phyloP scores from a whole-genome alignment of 805 yeast species.

The Millerozyma miso region DNA sequence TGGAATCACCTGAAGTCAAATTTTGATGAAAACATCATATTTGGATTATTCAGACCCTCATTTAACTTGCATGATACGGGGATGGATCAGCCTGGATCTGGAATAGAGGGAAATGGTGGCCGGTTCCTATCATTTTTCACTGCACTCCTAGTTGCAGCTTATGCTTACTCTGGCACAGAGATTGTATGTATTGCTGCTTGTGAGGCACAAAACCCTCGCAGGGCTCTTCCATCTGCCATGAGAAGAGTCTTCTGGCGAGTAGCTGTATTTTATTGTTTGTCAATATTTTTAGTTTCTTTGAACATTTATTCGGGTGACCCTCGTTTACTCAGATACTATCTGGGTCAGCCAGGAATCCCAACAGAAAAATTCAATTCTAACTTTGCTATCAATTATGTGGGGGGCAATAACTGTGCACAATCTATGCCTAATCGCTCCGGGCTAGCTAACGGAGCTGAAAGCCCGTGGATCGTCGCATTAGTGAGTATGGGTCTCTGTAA shows the following conservation, averaged over 20 bases:
- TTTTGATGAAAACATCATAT: constrained; percentile 43
- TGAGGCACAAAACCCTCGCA: constrained; percentile 79
- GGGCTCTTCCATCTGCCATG: constrained; percentile 73
- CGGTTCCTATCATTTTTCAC: constrained; percentile 56
- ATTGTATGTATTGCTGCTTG: constrained; percentile 81
- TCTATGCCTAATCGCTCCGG: constrained; percentile 26
- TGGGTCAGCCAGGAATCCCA: constrained; percentile 29
- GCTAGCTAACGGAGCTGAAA: constrained; percentile 37
- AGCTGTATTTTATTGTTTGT: constrained; percentile 57
- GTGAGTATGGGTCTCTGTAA: constrained; percentile 36
- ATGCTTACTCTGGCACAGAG: constrained; percentile 79
- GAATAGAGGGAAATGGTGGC: constrained; percentile 60
- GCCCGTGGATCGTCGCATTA: constrained; percentile 44
- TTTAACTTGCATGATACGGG: constrained; percentile 65
- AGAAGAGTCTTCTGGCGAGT: constrained; percentile 71
- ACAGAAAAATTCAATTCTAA: constrained; percentile 17
- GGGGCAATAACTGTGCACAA: constrained; percentile 31
- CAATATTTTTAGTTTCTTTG: constrained; percentile 65
- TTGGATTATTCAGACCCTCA: constrained; percentile 72
- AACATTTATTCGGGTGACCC: constrained; percentile 80
- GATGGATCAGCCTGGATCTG: constrained; percentile 41
- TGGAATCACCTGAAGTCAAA: constrained; percentile 60
- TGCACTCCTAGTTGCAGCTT: constrained; percentile 62
- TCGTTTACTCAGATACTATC: constrained; percentile 53
- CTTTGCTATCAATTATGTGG: constrained; percentile 29